Evolutionary conservation across 129 eudicot species (phyloP), one percentile per base, ranked within the genome.

Genomic region (Erigeron canadensis): DNA sequence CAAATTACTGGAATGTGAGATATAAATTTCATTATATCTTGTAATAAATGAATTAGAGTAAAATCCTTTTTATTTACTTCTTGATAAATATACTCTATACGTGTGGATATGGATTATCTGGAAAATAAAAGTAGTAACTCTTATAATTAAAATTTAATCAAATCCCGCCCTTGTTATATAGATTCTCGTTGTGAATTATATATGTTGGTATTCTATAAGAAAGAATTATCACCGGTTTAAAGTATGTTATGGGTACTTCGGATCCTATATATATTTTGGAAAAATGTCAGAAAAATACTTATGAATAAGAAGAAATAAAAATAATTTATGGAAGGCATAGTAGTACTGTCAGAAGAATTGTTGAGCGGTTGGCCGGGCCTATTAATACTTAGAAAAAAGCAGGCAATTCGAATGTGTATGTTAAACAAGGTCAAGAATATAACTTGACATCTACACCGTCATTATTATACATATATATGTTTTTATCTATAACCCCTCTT

Each of bases 1-100:
- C 65, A 59, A 37, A 60, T 76, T 55, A 45, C 5, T 43, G 9
- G 47, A 39, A 70, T 77, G 66, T 23, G 40, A 59, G 56, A 76
- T 69, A 21, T 60, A 15, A 28, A 10, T 38, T 42, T 76, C 42
- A 17, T 67, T 71, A 5, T 63, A 21, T 63, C 28, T 51, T 64
- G 39, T 64, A 64, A 64, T 64, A 58, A 65, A 65, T 12, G 51
- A 43, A 54, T 53, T 56, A 28, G 67, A 42, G 58, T 55, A 65
- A n/a, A n/a, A n/a, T n/a, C n/a, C n/a, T n/a, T n/a, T n/a, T n/a
- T n/a, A n/a, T n/a, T n/a, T n/a, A n/a, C n/a, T n/a, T n/a, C n/a
- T n/a, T n/a, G n/a, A n/a, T n/a, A n/a, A n/a, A n/a, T n/a, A n/a
- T n/a, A n/a, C n/a, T n/a, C n/a, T n/a, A n/a, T n/a, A n/a, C n/a